These are phyloP conservation scores for Hippophae rhamnoides DNA, from an alignment of 306 rosid genomes.

Conservation along the genomic window DNA sequence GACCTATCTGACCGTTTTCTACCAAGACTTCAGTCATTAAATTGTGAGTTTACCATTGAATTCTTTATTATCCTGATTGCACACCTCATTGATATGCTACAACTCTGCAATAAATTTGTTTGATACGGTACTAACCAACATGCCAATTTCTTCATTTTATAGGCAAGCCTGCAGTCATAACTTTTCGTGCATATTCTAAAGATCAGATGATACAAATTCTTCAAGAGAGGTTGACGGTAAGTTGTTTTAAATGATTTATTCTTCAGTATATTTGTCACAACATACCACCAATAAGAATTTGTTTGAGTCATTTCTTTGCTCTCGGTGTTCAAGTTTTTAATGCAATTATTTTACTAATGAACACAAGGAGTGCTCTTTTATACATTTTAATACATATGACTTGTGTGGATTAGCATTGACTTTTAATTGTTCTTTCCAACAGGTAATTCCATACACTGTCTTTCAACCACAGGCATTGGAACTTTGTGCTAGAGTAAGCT, in stretches of 20 bases:
- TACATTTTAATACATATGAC: neutral
- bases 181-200: conserved; percentile 64
- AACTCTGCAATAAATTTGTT: neutral
- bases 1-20: conserved; percentile 91
- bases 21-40: conserved; percentile 76
- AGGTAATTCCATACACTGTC: conserved; percentile 61
- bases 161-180: conserved; percentile 80
- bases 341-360: neutral
- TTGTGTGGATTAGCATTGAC: conserved; percentile 10
- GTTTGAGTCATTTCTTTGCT: neutral
- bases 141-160: conserved; percentile 8
- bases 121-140: neutral
- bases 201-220: conserved; percentile 84
- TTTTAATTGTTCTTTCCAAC: conserved; percentile 10
- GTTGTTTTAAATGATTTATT: conserved; percentile 4
- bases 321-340: neutral
- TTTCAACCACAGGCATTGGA: conserved; percentile 78
- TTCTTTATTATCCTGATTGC: neutral
- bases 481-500: conserved; percentile 91
- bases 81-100: too few species aligned
- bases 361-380: neutral
- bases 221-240: conserved; percentile 62
- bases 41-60: conserved; percentile 47
- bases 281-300: neutral
- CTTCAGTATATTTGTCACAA: neutral